Evolutionary conservation across 2,329 filamentous ascomycete species (phyloP).

Genomic region (Aspergillus fumigatus): DNA sequence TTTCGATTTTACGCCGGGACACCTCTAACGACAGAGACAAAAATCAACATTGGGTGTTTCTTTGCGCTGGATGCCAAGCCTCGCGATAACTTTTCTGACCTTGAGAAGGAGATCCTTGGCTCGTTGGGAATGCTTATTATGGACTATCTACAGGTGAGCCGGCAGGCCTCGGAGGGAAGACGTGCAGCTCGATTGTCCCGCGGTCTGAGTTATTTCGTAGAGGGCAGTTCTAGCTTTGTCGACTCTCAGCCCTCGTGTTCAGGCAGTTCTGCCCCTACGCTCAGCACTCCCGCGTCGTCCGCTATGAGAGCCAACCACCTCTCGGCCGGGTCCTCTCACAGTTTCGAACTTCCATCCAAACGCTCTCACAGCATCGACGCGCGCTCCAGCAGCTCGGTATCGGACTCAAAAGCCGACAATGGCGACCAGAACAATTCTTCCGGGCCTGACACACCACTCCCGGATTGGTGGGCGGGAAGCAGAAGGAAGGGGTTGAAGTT

Average conservation of each 20-base stretch:
- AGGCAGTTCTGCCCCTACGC: constrained; percentile 13
- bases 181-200: constrained; percentile 51
- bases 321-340: constrained; percentile 21
- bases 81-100: constrained; percentile 41
- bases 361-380: constrained; percentile 27
- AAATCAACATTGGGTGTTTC: constrained; percentile 57
- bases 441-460: constrained; percentile 24
- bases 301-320: constrained; percentile 19
- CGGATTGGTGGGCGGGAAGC: constrained; percentile 30
- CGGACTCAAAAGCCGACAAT: constrained; percentile 25
- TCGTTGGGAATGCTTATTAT: constrained; percentile 55
- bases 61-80: constrained; percentile 57
- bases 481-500: constrained; percentile 20
- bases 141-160: constrained; percentile 56
- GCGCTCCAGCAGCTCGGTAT: constrained; percentile 23
- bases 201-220: constrained; percentile 52
- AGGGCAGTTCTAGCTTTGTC: constrained; percentile 45
- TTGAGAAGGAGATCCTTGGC: constrained; percentile 48
- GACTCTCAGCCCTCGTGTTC: constrained; percentile 23
- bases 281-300: constrained; percentile 18
- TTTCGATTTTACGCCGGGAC: constrained; percentile 55
- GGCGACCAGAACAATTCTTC: constrained; percentile 18
- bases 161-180: constrained; percentile 50
- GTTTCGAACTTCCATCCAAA: constrained; percentile 17
- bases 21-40: constrained; percentile 55